Percentiles rank a stretch among this genome's conserved stretches.
Evolutionary conservation across 1,284 basidiomycete species (phyloP).

Genomic region (Tilletia setariae): DNA sequence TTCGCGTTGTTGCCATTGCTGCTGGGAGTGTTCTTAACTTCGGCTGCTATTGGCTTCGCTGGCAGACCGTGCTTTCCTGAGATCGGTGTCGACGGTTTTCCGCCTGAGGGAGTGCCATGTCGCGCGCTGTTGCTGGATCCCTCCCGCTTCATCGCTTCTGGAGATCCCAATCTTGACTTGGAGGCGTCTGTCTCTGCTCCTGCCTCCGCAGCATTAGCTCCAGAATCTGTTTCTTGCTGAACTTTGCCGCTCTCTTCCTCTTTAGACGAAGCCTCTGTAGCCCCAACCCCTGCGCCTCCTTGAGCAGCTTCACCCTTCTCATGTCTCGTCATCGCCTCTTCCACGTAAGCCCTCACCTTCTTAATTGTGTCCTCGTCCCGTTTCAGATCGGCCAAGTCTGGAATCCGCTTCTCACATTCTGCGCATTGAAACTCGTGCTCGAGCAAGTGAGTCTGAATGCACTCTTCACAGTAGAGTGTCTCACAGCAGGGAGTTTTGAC

Average conservation of each 20-base stretch:
- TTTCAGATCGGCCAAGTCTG: conserved; percentile 44
- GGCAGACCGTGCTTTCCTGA: conserved; percentile 9
- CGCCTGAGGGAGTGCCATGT: background rate
- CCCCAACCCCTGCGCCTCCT: conserved; percentile 37
- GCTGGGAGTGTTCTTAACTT: background rate
- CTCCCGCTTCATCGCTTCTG: conserved; percentile 13
- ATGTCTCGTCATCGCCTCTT: conserved; percentile 32
- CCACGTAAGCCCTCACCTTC: conserved; percentile 45
- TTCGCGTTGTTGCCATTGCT: background rate
- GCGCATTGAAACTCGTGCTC: conserved; percentile 52
- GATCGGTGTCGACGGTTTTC: background rate
- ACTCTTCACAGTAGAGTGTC: conserved; percentile 51
- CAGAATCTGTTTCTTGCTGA: conserved; percentile 12
- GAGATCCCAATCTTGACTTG: background rate
- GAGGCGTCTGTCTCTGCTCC: too few species aligned
- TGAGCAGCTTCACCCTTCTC: background rate
- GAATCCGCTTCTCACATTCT: conserved; percentile 51
- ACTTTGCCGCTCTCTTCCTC: conserved; percentile 19
- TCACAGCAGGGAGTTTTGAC: conserved; percentile 49
- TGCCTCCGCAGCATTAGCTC: background rate
- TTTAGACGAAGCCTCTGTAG: conserved; percentile 29
- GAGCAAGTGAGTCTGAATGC: conserved; percentile 50
- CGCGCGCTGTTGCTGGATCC: background rate
- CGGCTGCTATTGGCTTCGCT: background rate
- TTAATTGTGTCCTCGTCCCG: conserved; percentile 46